A percentile compares a stretch with the other conserved stretches of the same genome.
Conservation (phyloP, 345 rosid species). For the Balakata baccata region DNA sequence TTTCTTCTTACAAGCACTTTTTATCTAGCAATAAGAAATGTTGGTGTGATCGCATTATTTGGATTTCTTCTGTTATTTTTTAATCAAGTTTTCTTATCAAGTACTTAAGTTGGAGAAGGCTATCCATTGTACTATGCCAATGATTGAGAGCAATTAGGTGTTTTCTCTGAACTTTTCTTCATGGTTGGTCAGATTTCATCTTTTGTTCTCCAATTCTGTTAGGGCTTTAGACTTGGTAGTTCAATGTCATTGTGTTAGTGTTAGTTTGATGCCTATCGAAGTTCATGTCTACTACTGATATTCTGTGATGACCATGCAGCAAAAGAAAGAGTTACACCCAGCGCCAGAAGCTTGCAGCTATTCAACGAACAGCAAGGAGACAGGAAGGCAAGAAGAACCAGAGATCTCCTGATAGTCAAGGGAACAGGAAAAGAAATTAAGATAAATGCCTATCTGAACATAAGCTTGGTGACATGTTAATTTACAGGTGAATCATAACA, state of each 20-base stretch:
- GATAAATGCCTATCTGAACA: conserved; percentile 24
- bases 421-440: conserved; percentile 43
- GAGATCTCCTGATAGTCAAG: conserved; percentile 26
- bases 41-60: not conserved
- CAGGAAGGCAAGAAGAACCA: conserved; percentile 49
- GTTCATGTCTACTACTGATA: not conserved
- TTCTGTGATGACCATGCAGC: conserved; percentile 30
- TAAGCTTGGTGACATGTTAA: conserved; percentile 4
- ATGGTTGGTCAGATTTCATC: not conserved
- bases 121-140: not conserved
- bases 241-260: not conserved
- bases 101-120: not conserved
- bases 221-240: not conserved
- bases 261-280: conserved; percentile 1
- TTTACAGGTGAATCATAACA: conserved; percentile 7
- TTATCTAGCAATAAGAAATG: not conserved
- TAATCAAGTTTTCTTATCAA: too few species aligned
- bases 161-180: not conserved
- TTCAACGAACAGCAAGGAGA: conserved; percentile 56
- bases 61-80: too few species aligned
- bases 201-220: not conserved
- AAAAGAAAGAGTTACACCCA: conserved; percentile 52
- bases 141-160: not conserved
- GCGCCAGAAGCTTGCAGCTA: conserved; percentile 51
- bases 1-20: not conserved